phyloP scores from a whole-genome alignment of 2,329 filamentous ascomycete genomes.

The Paraphoma sp. region DNA sequence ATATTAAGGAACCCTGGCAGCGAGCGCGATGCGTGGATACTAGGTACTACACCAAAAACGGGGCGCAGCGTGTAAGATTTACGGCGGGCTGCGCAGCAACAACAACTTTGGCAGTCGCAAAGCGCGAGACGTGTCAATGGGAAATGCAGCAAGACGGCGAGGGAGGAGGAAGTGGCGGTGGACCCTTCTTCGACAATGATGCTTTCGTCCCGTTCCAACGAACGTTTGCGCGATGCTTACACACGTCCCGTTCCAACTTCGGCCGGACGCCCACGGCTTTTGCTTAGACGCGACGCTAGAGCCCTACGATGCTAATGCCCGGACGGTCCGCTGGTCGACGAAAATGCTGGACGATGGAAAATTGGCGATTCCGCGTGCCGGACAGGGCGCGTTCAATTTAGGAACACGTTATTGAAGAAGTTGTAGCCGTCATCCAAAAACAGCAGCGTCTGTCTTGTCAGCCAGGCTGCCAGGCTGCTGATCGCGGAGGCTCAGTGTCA shows the following conservation, averaged over 20 bases:
- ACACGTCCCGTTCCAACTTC: neutral
- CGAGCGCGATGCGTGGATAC: constrained; percentile 11
- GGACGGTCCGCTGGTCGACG: neutral
- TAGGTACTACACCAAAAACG: constrained; percentile 14
- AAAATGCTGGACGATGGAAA: neutral
- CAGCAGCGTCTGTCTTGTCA: neutral
- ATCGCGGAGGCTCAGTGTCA: neutral
- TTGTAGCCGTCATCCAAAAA: neutral
- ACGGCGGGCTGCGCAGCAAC: no score
- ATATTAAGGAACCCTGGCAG: constrained; percentile 19
- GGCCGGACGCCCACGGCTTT: neutral
- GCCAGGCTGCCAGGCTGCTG: neutral
- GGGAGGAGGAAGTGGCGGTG: constrained; percentile 7
- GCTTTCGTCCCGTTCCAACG: neutral
- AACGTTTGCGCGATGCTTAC: neutral
- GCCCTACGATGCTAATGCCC: neutral
- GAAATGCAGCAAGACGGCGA: neutral
- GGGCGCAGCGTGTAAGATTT: constrained; percentile 12
- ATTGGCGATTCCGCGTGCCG: neutral
- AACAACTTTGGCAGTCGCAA: no score
- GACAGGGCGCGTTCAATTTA: neutral
- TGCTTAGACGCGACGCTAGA: constrained; percentile 1
- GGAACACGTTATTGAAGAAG: neutral
- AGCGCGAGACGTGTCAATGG: constrained; percentile 13
- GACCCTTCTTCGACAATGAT: constrained; percentile 1